phyloP scores from a whole-genome alignment of 345 rosid genomes.

The Salix caprea region DNA sequence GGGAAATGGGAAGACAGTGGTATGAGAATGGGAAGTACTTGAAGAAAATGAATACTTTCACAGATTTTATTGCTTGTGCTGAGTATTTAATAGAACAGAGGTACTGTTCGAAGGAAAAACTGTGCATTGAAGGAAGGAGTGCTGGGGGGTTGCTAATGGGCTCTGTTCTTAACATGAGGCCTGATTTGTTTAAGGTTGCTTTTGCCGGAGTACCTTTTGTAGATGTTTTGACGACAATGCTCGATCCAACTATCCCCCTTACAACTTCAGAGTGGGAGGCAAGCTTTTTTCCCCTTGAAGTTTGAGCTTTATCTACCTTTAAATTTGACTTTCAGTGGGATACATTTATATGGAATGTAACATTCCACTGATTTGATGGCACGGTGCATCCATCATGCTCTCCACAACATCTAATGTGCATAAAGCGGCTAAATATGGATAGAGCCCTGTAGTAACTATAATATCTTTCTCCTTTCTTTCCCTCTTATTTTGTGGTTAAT shows the following conservation, averaged over 20 bases:
- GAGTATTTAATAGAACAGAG: constrained; percentile 63
- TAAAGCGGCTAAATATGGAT: too few species aligned
- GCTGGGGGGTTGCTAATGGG: constrained; percentile 96
- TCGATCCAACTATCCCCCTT: constrained; percentile 91
- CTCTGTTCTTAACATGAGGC: constrained; percentile 94
- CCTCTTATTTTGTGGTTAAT: too few species aligned
- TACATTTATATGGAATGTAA: background rate
- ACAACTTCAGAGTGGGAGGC: constrained; percentile 99
- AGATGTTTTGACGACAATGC: constrained; percentile 91
- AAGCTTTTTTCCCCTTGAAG: background rate
- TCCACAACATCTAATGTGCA: too few species aligned
- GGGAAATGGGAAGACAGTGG: constrained; percentile 98
- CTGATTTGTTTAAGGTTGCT: constrained; percentile 86
- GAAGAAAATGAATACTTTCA: constrained; percentile 82
- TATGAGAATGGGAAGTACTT: constrained; percentile 86
- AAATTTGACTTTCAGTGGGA: background rate
- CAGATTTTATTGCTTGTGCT: constrained; percentile 80
- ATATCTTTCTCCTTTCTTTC: too few species aligned
- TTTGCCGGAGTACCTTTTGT: constrained; percentile 95
- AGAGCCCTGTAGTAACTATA: too few species aligned
- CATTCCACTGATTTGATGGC: background rate
- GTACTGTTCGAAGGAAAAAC: constrained; percentile 71
- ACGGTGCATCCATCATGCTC: too few species aligned
- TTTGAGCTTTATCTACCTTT: background rate
- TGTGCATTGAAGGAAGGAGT: constrained; percentile 87